phyloP scores from a whole-genome alignment of 768 basidiomycete species.

The Boletus eberwhitei region DNA sequence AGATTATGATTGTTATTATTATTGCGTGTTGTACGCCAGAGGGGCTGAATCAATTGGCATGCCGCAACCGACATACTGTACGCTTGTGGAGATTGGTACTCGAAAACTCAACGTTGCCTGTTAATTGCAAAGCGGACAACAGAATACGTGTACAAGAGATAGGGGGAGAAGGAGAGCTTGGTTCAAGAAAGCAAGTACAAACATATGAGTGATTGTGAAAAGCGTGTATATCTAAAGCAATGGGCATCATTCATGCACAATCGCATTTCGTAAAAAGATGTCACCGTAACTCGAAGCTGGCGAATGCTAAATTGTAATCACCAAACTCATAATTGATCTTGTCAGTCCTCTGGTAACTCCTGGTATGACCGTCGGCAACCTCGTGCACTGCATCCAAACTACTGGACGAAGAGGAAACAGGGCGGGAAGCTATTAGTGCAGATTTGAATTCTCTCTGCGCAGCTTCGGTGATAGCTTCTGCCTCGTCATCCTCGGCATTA shows the following conservation, averaged over 20 bases:
- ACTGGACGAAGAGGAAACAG: conserved; percentile 22
- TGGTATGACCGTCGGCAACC: conserved; percentile 18
- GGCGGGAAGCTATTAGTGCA: conserved; percentile 46
- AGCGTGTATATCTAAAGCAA: conserved; percentile 19
- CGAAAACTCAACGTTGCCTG: conserved; percentile 14
- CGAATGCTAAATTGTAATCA: conserved; percentile 87
- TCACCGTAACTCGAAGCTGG: conserved; percentile 69
- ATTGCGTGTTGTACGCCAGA: conserved; percentile 2
- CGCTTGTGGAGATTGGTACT: neutral
- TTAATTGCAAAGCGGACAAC: conserved; percentile 18
- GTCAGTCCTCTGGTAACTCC: conserved; percentile 78
- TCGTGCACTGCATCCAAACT: conserved; percentile 14
- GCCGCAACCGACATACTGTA: conserved; percentile 1
- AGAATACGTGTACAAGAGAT: conserved; percentile 15
- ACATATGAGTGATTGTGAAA: conserved; percentile 14
- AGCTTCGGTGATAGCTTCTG: conserved; percentile 59
- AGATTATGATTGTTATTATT: conserved; percentile 12
- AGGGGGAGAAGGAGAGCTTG: neutral
- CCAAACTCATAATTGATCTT: conserved; percentile 99
- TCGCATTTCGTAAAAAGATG: conserved; percentile 7
- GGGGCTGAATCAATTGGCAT: neutral
- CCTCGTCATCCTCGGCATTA: conserved; percentile 41
- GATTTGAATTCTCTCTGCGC: conserved; percentile 71
- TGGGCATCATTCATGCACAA: conserved; percentile 19
- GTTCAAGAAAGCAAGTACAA: conserved; percentile 15